Percentiles rank a stretch among this genome's conserved stretches.
These are phyloP conservation scores for Colletotrichum spaethianum DNA, from an alignment of 2,329 filamentous ascomycete species.

Conservation along the genomic window DNA sequence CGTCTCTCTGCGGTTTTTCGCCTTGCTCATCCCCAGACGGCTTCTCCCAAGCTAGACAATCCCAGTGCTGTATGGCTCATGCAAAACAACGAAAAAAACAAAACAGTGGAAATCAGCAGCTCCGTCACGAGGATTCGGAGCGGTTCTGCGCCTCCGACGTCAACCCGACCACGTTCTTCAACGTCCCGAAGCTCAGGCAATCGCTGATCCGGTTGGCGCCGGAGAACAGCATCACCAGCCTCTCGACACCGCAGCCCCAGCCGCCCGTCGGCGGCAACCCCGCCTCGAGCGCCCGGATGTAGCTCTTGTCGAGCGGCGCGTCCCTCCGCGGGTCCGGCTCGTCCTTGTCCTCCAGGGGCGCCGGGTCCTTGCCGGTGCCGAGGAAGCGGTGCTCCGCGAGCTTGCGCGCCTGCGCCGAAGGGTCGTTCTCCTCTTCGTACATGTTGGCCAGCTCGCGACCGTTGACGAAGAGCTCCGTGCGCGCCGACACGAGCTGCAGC, in stretches of 20 bases:
- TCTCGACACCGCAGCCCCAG: constrained; percentile 95
- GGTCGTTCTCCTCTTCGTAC: constrained; percentile 98
- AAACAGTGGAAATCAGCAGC: background rate
- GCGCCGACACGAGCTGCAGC: constrained; percentile 81
- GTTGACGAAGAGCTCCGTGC: constrained; percentile 87
- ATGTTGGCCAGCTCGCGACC: constrained; percentile 92
- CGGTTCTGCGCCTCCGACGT: constrained; percentile 50
- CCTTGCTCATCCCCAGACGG: background rate
- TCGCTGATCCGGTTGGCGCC: constrained; percentile 86
- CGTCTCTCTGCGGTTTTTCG: background rate
- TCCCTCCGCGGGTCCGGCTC: constrained; percentile 55
- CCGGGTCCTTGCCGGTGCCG: constrained; percentile 49
- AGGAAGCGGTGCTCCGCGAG: constrained; percentile 71
- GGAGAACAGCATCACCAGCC: constrained; percentile 91
- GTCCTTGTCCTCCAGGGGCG: constrained; percentile 43
- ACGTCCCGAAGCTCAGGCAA: constrained; percentile 88
- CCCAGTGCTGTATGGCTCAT: background rate
- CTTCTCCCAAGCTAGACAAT: background rate
- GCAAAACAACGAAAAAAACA: background rate
- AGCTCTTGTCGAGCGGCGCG: constrained; percentile 79
- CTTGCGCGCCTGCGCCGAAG: constrained; percentile 87
- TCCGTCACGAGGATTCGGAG: constrained; percentile 4
- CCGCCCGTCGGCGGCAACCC: constrained; percentile 96
- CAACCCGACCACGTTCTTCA: constrained; percentile 76
- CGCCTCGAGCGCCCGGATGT: constrained; percentile 86